Conservation (phyloP, 2,329 filamentous ascomycete species). For the Drechslerella coelobrocha region DNA sequence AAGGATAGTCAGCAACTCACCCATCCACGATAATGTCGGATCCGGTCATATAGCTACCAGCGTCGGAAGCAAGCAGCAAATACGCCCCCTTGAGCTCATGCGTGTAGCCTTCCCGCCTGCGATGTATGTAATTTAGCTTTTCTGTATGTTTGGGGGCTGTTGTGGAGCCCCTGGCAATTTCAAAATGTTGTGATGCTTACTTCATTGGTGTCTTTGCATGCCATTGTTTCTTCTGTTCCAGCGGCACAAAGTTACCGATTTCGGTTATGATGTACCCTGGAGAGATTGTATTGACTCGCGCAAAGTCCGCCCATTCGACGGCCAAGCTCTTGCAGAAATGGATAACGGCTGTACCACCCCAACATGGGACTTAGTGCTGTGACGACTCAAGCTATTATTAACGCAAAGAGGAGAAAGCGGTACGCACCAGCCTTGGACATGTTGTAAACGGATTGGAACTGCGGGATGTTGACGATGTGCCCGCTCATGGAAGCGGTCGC, state of each 20-base stretch:
- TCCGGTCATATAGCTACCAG: conserved; percentile 81
- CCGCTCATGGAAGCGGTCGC: conserved; percentile 80
- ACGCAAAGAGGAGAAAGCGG: neutral
- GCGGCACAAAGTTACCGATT: conserved; percentile 70
- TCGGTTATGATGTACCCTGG: conserved; percentile 80
- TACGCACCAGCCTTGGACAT: conserved; percentile 71
- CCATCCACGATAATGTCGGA: conserved; percentile 77
- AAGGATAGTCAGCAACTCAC: conserved; percentile 26
- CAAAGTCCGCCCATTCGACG: conserved; percentile 78
- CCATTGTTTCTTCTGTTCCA: conserved; percentile 75
- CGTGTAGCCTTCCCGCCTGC: conserved; percentile 71
- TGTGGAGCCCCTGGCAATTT: too few relatives aligned
- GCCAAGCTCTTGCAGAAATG: conserved; percentile 69
- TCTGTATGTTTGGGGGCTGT: too few relatives aligned
- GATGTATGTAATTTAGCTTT: conserved; percentile 1
- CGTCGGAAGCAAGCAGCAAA: conserved; percentile 80
- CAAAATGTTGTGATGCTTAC: conserved; percentile 57
- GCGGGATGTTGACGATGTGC: conserved; percentile 78
- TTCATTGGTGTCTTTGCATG: conserved; percentile 81
- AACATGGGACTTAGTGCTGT: too few relatives aligned
- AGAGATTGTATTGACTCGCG: conserved; percentile 73
- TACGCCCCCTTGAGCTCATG: conserved; percentile 83
- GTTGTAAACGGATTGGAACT: conserved; percentile 76
- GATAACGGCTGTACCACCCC: conserved; percentile 58
- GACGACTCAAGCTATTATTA: too few relatives aligned